These are phyloP conservation scores for Cichorium intybus DNA, from an alignment of 140 eudicot species.

Conservation along the genomic window DNA sequence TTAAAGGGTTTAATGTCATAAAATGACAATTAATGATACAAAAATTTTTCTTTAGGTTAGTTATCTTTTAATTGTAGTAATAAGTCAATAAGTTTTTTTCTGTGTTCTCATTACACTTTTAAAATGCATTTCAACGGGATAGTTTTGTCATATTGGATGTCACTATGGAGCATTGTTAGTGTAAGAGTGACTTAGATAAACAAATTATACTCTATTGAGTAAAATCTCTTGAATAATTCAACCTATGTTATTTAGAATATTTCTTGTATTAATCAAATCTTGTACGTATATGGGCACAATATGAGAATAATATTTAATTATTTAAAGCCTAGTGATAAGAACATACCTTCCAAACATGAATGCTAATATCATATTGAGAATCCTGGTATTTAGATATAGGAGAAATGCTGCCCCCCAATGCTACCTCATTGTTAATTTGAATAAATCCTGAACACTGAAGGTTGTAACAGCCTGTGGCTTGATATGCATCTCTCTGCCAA, in stretches of 20 bases:
- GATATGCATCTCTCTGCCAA: conserved; percentile 92
- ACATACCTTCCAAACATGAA: conserved; percentile 93
- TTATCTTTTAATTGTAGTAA: too few relatives aligned
- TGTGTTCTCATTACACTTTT: too few relatives aligned
- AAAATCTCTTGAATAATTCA: conserved; percentile 15
- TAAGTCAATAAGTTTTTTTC: too few relatives aligned
- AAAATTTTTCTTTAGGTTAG: too few relatives aligned
- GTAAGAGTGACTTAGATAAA: too few relatives aligned
- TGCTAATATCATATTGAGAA: conserved; percentile 94
- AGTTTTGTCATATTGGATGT: too few relatives aligned
- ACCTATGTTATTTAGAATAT: conserved; percentile 13
- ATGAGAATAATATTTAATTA: not conserved
- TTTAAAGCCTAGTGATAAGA: conserved; percentile 4
- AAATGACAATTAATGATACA: too few relatives aligned
- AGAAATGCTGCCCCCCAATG: conserved; percentile 96
- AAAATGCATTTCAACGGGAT: too few relatives aligned
- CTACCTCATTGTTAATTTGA: conserved; percentile 87
- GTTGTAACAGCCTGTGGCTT: conserved; percentile 98
- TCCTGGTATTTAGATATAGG: conserved; percentile 65
- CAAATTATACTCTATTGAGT: not conserved
- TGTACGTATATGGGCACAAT: conserved; percentile 7
- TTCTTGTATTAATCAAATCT: not conserved
- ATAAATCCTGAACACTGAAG: conserved; percentile 92
- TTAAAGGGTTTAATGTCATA: too few relatives aligned
- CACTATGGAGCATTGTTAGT: too few relatives aligned